Conservation (phyloP, 257 asterid species). For the Capsicum rhomboideum region DNA sequence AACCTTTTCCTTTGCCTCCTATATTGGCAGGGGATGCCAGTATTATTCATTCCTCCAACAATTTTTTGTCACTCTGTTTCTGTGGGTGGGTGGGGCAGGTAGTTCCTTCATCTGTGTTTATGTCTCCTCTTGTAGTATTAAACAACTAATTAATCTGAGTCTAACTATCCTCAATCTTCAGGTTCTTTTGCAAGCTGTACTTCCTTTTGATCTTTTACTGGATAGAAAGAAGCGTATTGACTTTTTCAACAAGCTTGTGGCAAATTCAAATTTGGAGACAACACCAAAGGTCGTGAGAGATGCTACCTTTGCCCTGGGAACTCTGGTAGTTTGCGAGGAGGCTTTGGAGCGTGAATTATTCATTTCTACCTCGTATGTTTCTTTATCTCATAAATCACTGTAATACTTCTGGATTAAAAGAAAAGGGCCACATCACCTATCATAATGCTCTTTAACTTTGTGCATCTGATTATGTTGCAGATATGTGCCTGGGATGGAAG, state of each 20-base stretch:
- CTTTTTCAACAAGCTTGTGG: constrained; percentile 46
- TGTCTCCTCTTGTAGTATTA: background rate
- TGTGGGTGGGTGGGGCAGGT: background rate
- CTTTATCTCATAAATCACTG: constrained; percentile 11
- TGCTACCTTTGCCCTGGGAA: constrained; percentile 82
- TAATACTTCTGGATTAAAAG: background rate
- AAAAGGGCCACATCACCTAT: background rate
- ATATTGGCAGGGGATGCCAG: background rate
- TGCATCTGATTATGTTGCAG: constrained; percentile 33
- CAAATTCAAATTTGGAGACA: constrained; percentile 34
- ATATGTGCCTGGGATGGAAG: constrained; percentile 98
- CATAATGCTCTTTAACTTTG: background rate
- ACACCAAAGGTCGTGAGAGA: constrained; percentile 80
- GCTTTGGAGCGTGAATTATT: constrained; percentile 86
- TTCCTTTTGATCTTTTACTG: constrained; percentile 77
- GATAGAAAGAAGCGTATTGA: constrained; percentile 66
- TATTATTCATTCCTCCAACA: background rate
- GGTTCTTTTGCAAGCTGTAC: constrained; percentile 94
- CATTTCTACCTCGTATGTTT: constrained; percentile 88
- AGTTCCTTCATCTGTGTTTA: constrained; percentile 1
- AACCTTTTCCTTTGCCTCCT: background rate
- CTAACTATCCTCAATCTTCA: constrained; percentile 23
- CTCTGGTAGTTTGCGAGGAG: constrained; percentile 92
- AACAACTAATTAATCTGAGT: background rate
- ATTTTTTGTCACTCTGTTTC: background rate